Base-by-base conservation (phyloP, 2,329 filamentous ascomycete species). In the Colletotrichum sp. region DNA sequence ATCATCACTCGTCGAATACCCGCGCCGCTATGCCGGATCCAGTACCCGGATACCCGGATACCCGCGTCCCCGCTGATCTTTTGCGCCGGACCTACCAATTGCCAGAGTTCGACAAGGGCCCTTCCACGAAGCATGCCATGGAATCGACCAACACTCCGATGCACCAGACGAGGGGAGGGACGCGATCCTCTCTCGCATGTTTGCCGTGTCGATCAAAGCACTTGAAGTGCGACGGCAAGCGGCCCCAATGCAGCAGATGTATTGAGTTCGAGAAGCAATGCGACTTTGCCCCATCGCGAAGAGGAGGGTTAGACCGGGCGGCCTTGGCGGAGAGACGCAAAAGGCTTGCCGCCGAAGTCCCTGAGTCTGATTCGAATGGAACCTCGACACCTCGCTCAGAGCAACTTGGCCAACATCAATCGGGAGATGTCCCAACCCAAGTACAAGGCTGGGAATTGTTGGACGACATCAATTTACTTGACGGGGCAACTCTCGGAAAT, bases 161-260 rank as follows among this genome's bases (percentile, higher is more conserved):
- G 10, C 36, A 28, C 6, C 55, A 44, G 21, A 36, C 30, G 28
- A 28, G 52, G 24, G 32, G 72, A 52, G 32, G 21, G 8, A 59
- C 80, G 15, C 80, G 81, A 52, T 85, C 83, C 1, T 82, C 84
- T 4, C 78, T 87, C 68, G 89, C 89, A 16, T 91, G 89, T 79
- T 86, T 90, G 12, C 86, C 87, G 32, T 91, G 89, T 75, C 86
- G 89, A 24, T 87, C 83, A 26, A 83, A 88, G 39, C 89, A 91
- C 80, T 80, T 90, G 44, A 90, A 90, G 78, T 91, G 89, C 79
- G 88, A 90, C 79, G 89, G 87, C 15, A 85, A 85, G 34, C 84
- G 86, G 18, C 88, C 89, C 7, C 85, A 84, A 64, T 90, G 89
- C 75, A 81, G 78, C 10, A 83, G 89, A 70, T 91, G 89, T 78